phyloP scores from a whole-genome alignment of 2,329 filamentous ascomycete species.

The Penicillium sp. region DNA sequence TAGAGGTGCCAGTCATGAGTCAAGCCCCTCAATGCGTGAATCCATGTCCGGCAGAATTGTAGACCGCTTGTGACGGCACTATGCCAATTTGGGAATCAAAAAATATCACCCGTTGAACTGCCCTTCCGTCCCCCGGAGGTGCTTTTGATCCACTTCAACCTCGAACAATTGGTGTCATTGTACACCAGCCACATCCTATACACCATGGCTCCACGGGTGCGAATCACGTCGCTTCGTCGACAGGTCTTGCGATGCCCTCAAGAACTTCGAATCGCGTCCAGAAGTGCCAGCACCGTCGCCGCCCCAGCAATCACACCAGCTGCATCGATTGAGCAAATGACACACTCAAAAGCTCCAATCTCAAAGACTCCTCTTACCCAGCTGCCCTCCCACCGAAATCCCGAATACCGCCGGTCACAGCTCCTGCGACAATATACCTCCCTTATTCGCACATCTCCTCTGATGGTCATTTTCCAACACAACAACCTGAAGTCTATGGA shows the following conservation, averaged over 20 bases:
- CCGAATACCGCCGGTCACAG: slow-evolving; percentile 88
- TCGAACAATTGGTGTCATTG: slow-evolving; percentile 11
- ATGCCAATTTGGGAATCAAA: slow-evolving; percentile 21
- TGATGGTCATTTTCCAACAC: slow-evolving; percentile 85
- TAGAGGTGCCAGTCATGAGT: slow-evolving; percentile 8
- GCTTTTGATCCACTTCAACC: slow-evolving; percentile 10
- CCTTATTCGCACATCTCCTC: slow-evolving; percentile 77
- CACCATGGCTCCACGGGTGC: slow-evolving; percentile 58
- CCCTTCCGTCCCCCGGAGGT: slow-evolving; percentile 17
- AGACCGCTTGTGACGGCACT: slow-evolving; percentile 14
- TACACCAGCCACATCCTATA: neutral
- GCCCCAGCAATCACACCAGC: slow-evolving; percentile 55
- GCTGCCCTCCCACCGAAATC: slow-evolving; percentile 82
- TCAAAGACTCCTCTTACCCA: slow-evolving; percentile 65
- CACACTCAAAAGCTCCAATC: slow-evolving; percentile 47
- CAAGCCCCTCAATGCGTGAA: slow-evolving; percentile 18
- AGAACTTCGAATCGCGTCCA: slow-evolving; percentile 42
- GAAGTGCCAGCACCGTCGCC: slow-evolving; percentile 47
- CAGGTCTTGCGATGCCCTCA: slow-evolving; percentile 40
- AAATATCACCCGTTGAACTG: slow-evolving; percentile 25
- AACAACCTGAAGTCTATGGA: slow-evolving; percentile 74
- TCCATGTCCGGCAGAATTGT: slow-evolving; percentile 18
- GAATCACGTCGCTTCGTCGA: slow-evolving; percentile 42
- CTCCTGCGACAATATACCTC: slow-evolving; percentile 85
- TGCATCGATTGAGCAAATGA: slow-evolving; percentile 53